A percentile compares a stretch with the other conserved stretches of the same genome.
Evolutionary conservation across 371 early-diverging fungal species (phyloP).

Genomic region (Mortierella polycephala): DNA sequence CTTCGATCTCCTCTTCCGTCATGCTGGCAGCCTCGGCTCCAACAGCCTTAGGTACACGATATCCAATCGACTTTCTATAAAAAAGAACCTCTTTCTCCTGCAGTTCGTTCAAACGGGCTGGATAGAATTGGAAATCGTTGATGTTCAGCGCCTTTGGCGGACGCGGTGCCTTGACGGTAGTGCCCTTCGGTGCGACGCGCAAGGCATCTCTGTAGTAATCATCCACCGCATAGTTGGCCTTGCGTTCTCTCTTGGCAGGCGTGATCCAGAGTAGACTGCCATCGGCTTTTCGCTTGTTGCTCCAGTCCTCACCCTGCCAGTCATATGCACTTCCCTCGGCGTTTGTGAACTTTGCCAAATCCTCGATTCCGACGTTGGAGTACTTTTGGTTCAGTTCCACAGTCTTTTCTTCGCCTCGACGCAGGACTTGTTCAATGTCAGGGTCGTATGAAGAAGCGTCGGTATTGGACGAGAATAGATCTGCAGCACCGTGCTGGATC

Average conservation of each 20-base stretch:
- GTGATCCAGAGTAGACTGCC: conserved; percentile 79
- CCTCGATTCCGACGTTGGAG: conserved; percentile 88
- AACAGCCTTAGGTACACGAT: conserved; percentile 61
- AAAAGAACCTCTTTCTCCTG: conserved; percentile 83
- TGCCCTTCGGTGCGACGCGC: conserved; percentile 65
- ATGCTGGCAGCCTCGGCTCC: conserved; percentile 58
- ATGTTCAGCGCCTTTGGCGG: conserved; percentile 71
- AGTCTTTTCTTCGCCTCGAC: conserved; percentile 92
- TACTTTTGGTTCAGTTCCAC: conserved; percentile 89
- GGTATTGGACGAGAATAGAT: conserved; percentile 78
- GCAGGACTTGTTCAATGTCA: conserved; percentile 91
- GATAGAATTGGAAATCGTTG: conserved; percentile 95
- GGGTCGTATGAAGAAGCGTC: conserved; percentile 61
- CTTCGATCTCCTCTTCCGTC: conserved; percentile 65
- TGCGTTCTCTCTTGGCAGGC: conserved; percentile 91
- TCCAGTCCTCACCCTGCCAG: conserved; percentile 98
- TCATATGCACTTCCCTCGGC: conserved; percentile 85
- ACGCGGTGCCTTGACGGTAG: conserved; percentile 66
- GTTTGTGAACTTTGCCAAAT: conserved; percentile 85
- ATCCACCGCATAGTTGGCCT: conserved; percentile 89
- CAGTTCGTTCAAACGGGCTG: conserved; percentile 80
- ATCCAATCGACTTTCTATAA: conserved; percentile 73
- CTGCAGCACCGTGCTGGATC: conserved; percentile 97
- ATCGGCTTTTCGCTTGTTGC: conserved; percentile 67
- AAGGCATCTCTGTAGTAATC: conserved; percentile 89